Percentiles rank a stretch among this genome's conserved stretches.
Evolutionary conservation across 495 filamentous ascomycete genomes (phyloP).

Genomic region (Penicillium coprophilum): DNA sequence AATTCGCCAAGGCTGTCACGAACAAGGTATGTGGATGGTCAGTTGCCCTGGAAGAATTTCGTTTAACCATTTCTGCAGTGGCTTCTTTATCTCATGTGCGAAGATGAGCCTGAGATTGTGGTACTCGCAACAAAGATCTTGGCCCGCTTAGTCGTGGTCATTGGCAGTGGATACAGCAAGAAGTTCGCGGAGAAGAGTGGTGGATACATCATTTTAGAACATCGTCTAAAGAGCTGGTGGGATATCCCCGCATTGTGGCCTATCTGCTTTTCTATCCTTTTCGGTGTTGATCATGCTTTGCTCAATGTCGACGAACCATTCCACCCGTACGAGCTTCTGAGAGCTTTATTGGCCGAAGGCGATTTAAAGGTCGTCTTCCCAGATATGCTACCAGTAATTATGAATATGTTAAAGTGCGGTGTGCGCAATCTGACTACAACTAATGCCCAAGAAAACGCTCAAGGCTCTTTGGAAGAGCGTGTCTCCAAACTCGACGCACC

Average conservation of each 20-base stretch:
- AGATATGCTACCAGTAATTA: constrained; percentile 76
- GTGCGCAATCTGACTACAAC: constrained; percentile 51
- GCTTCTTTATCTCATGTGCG: constrained; percentile 89
- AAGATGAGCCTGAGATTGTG: constrained; percentile 80
- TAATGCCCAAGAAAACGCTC: neutral
- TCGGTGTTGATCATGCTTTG: constrained; percentile 74
- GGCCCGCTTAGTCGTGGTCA: constrained; percentile 76
- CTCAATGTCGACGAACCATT: constrained; percentile 73
- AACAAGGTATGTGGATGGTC: constrained; percentile 69
- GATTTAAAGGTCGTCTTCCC: constrained; percentile 67
- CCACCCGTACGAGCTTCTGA: constrained; percentile 68
- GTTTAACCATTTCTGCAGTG: constrained; percentile 57
- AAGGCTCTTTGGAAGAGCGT: constrained; percentile 12
- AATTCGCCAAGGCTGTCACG: constrained; percentile 92
- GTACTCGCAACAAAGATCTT: constrained; percentile 81
- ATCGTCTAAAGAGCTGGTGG: constrained; percentile 86
- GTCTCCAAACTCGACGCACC: constrained; percentile 15
- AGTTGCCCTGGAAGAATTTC: neutral
- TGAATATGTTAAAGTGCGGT: constrained; percentile 84
- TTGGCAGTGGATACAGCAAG: constrained; percentile 73
- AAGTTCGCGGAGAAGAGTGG: constrained; percentile 85
- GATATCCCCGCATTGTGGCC: constrained; percentile 81
- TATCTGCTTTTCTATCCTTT: constrained; percentile 84
- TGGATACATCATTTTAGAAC: constrained; percentile 80
- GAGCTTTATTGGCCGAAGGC: constrained; percentile 59